phyloP scores from a whole-genome alignment of 805 yeast genomes.

The Wickerhamiella alocasiicola region DNA sequence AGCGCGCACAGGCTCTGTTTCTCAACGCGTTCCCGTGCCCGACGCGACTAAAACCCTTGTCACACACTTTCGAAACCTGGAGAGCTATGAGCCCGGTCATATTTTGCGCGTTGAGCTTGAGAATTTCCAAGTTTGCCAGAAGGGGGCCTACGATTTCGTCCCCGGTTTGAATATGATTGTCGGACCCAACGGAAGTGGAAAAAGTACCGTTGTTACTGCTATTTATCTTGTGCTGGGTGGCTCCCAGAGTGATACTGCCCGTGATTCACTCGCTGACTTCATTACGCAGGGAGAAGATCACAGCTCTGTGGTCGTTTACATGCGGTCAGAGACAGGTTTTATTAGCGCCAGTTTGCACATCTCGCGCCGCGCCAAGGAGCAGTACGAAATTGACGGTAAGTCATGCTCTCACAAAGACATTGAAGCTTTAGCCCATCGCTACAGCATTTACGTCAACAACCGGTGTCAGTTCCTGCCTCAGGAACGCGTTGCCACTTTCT shows the following conservation, averaged over 20 bases:
- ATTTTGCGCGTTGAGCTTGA: conserved; percentile 15
- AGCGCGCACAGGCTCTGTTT: no score
- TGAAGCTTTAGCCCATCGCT: conserved; percentile 54
- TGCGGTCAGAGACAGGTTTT: not conserved
- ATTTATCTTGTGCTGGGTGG: conserved; percentile 84
- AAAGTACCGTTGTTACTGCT: conserved; percentile 86
- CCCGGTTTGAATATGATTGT: conserved; percentile 83
- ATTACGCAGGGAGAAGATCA: conserved; percentile 15
- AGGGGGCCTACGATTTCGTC: conserved; percentile 37
- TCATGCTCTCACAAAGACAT: conserved; percentile 27
- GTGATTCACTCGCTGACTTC: conserved; percentile 26
- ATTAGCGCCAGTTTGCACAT: not conserved
- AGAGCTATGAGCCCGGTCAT: conserved; percentile 15
- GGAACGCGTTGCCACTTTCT: conserved; percentile 87
- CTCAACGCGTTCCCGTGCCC: no score
- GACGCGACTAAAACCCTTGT: no score
- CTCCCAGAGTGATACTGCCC: conserved; percentile 29
- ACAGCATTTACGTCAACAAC: conserved; percentile 79
- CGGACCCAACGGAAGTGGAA: conserved; percentile 96
- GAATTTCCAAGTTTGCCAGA: conserved; percentile 20
- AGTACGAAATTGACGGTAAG: conserved; percentile 15
- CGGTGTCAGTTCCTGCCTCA: conserved; percentile 92
- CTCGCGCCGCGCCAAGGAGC: not conserved
- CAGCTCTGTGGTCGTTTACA: conserved; percentile 13
- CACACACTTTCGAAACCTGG: not conserved